Base-by-base conservation (phyloP, 345 rosid species). In the Syzygium aromaticum region DNA sequence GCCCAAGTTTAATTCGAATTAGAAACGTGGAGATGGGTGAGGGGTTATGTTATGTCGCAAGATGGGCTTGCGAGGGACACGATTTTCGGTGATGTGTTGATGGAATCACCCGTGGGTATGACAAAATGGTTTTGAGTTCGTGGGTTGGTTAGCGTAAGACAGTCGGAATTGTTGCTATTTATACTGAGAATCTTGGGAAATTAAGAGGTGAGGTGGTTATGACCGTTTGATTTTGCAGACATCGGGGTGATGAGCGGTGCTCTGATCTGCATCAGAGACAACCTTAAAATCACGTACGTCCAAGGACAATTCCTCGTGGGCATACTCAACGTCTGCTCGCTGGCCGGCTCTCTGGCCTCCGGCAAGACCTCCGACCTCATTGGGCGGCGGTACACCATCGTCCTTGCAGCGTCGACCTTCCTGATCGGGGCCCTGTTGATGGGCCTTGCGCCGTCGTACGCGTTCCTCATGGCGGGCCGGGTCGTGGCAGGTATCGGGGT, bases 231-330 rank as follows among this genome's bases (percentile, higher is more conserved):
- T 84, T 59, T 53, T 90, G 89, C 90, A 95, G 94, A 95, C 84
- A 94, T 95, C 73, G 94, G 96, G 49, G 96, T 95, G 53, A 95
- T 95, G 97, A 95, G 97, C 86, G 97, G 97, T 5, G 94, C 94
- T 1, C 89, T 89, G 77, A 88, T 95, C 19, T 92, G 86, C 90
- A 95, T 95, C 87, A 88, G 86, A 80, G 95, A 95, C 21, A n/a
- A 90, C 88, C 90, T 95, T 51, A 86, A 87, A 78, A 92, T 95
- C 90, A 86, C 90, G 11, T 85, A 93, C 57, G 90, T 86, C 11
- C 91, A 93, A 88, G 91, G 89, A 12, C 93, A 95, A 87, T 85
- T 95, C 86, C 86, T 95, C 89, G 94, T 93, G 22, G 98, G 96
- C 14, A 87, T 90, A 38, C 87, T 94, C 27, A 95, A 93, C 87